A percentile compares a stretch with the other conserved stretches of the same genome.
phyloP scores from a whole-genome alignment of 306 rosid genomes.

The Morella rubra region DNA sequence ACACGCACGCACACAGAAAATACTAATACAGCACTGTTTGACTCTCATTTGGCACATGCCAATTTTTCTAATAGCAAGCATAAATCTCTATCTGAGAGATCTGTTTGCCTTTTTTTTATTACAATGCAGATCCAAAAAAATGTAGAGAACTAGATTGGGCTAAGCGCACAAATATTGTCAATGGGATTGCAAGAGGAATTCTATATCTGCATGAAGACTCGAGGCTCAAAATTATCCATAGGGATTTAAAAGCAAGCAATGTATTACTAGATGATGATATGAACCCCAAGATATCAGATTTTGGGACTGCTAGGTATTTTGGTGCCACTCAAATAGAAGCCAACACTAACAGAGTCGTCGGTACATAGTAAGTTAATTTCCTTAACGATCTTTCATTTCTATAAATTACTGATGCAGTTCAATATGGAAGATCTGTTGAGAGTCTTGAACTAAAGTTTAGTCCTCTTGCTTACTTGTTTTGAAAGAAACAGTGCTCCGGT shows the following conservation, averaged over 20 bases:
- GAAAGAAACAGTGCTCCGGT: no score
- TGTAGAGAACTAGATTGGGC: background rate
- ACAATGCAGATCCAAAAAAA: constrained; percentile 9
- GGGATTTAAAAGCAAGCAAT: constrained; percentile 20
- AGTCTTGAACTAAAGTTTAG: no score
- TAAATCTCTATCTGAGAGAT: no score
- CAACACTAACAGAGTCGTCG: constrained; percentile 9
- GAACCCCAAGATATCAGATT: constrained; percentile 18
- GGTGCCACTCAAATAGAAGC: constrained; percentile 8
- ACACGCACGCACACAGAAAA: background rate
- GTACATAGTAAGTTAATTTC: constrained; percentile 10
- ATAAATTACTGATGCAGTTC: background rate
- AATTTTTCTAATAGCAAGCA: background rate
- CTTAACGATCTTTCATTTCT: background rate
- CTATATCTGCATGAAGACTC: constrained; percentile 19
- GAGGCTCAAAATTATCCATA: constrained; percentile 14
- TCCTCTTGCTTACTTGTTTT: background rate
- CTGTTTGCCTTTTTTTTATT: background rate
- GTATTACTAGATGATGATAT: constrained; percentile 6
- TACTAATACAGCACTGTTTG: no score
- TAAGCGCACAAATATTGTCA: background rate
- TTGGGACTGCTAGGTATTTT: constrained; percentile 9
- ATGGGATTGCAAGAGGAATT: constrained; percentile 16
- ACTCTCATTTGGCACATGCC: no score
- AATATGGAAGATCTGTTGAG: no score